These are phyloP conservation scores for Aureobasidium mangrovei DNA, from an alignment of 2,329 filamentous ascomycete genomes.

Conservation along the genomic window DNA sequence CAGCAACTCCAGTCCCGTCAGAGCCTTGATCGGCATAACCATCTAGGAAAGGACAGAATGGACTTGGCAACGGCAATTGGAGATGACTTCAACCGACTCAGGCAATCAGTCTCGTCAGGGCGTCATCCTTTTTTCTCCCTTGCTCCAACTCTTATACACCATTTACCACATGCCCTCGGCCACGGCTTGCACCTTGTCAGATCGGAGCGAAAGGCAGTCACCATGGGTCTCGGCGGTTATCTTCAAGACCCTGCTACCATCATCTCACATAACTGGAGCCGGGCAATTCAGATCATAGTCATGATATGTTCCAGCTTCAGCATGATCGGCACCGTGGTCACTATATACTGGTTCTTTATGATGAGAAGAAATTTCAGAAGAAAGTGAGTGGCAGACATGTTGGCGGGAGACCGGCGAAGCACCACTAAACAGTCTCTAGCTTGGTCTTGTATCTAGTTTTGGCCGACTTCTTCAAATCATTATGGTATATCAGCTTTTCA, in stretches of 20 bases:
- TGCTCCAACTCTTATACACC: not conserved
- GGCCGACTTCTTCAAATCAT: slow-evolving; percentile 61
- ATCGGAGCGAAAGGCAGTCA: not conserved
- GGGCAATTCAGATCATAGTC: slow-evolving; percentile 28
- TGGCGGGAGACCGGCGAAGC: not conserved
- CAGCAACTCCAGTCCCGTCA: slow-evolving; percentile 6
- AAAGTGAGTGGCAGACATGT: slow-evolving; percentile 42
- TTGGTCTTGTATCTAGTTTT: slow-evolving; percentile 66
- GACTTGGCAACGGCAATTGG: slow-evolving; percentile 13
- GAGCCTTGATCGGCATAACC: slow-evolving; percentile 10
- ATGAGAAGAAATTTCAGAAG: slow-evolving; percentile 70
- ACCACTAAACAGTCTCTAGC: slow-evolving; percentile 32
- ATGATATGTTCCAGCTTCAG: slow-evolving; percentile 40
- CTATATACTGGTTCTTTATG: slow-evolving; percentile 63
- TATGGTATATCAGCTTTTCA: slow-evolving; percentile 60
- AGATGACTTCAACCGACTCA: slow-evolving; percentile 13
- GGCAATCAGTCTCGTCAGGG: slow-evolving; percentile 1
- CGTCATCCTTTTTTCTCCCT: not conserved
- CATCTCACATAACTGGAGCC: slow-evolving; percentile 19
- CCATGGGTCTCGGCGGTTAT: slow-evolving; percentile 16
- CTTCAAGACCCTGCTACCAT: slow-evolving; percentile 14
- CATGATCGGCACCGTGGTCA: slow-evolving; percentile 45
- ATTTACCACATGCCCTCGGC: not conserved
- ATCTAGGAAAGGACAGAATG: slow-evolving; percentile 10
- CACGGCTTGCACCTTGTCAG: not conserved